Evolutionary conservation across 2,329 filamentous ascomycete species (phyloP), one percentile per base, ranked within the genome.

Genomic region (Helicocarpus griseus): DNA sequence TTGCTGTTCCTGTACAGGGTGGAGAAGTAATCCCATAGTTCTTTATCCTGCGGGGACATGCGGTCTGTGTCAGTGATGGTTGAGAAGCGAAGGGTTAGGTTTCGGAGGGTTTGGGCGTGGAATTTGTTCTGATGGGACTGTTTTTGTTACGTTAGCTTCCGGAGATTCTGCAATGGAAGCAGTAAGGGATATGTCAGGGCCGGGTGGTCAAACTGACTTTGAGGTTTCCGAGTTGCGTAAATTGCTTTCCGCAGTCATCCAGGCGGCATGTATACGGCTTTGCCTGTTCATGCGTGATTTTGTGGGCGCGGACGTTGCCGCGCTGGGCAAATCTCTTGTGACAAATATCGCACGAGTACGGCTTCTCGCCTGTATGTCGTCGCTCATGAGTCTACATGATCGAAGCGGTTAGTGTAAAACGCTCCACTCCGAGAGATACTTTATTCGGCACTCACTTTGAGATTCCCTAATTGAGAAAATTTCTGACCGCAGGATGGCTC

Each of bases 1-100:
- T 97, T 97, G 71, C 86, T 90, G 71, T 97, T 94, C 75, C 95
- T 95, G 77, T 95, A 96, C n/a, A 95, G 76, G 0, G 78, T 78
- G 3, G 83, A 79, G 64, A 97, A 93, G 71, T 95, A 95, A 59
- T 86, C 80, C 74, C 86, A 89, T 48, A 96, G 75, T 54, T 89
- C 84, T 55, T 80, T 83, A 61, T 96, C 88, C 35, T 83, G 77
- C 0, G 78, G 73, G 9, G 73, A 74, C n/a, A 90, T 80, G 4
- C 75, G 72, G 35, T 85, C 79, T n/a, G 75, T 76, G 49, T 83
- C 78, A 33, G 73, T 69, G 52, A 83, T 73, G 35, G 76, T 75
- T 14, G 83, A 79, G 64, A 95, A 93, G 63, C 84, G 85, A 40
- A 73, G 60, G 0, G 85, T 89, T 22, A 95, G 75, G 13, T 77